Evolutionary conservation across 2,329 filamentous ascomycete species (phyloP), one percentile per base, ranked within the genome.

Genomic region (Pyricularia sp.): DNA sequence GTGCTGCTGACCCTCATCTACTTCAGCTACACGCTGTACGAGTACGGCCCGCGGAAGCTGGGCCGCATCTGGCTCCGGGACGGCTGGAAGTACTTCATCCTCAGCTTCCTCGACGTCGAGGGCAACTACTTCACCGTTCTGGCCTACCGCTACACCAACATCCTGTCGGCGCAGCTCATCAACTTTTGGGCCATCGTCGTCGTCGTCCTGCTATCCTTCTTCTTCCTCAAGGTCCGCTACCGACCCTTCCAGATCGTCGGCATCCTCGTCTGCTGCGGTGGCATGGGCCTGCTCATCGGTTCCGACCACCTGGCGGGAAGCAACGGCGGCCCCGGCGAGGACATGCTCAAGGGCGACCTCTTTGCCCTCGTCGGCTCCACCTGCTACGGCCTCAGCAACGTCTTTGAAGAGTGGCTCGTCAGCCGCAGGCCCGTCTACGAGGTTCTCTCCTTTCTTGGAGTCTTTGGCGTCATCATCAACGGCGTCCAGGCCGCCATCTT

Each of bases 101-200:
- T 99, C 71, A 89, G 92, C 68, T 97, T 98, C 79, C 86, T 95
- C 73, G 95, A 99, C 77, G 94, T 98, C 66, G 87, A 97, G 80
- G 95, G 95, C 71, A 99, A 99, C 81, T 99, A 97, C 83, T 98
- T 98, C 78, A 94, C 94, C 75, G 94, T 99, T 67, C 85, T 97
- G 66, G 95, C 94, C 5, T 99, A 98, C 82, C 86, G 91, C 70
- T 89, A 96, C 83, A 97, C 94, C 68, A 97, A 94, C 75, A 90
- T 97, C 74, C 85, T 98, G 66, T 95, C 91, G 25, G 93, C 93
- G 20, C 94, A 98, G 83, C 86, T 99, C 68, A 93, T 99, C 81
- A 97, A 97, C 84, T 98, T 98, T 82, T 98, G 94, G 94, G 92
- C 94, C 74, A 98, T 99, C 73, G 92, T 97, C 67, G 89, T 94